These are phyloP conservation scores for Lolium multiflorum DNA, from an alignment of 176 grass and related monocot species.

Conservation along the genomic window DNA sequence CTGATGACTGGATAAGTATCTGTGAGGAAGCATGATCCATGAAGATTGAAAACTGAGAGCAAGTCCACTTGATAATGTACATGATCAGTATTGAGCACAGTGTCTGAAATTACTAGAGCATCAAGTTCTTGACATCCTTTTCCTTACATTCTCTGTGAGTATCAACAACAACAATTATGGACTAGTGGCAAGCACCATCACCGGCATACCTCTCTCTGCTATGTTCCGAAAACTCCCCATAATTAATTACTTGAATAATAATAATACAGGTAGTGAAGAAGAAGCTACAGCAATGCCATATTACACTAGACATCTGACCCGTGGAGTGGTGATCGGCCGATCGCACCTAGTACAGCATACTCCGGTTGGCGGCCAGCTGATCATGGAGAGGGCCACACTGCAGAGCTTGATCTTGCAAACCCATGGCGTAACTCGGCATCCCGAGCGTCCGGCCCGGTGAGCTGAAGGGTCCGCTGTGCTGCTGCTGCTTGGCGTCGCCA, in stretches of 20 bases:
- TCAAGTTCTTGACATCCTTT: conserved; percentile 44
- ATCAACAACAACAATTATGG: conserved; percentile 37
- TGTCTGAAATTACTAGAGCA: conserved; percentile 50
- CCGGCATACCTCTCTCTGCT: conserved; percentile 29
- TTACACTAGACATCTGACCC: conserved; percentile 49
- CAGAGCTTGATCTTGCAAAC: conserved; percentile 57
- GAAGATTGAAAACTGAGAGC: conserved; percentile 42
- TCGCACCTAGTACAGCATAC: conserved; percentile 45
- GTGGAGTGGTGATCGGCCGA: neutral
- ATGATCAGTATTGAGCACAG: conserved; percentile 35
- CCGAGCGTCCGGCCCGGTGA: conserved; percentile 42
- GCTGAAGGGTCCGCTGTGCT: conserved; percentile 33
- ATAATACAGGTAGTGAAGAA: conserved; percentile 49
- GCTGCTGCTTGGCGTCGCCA: conserved; percentile 35
- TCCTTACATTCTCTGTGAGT: conserved; percentile 34
- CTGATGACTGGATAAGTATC: conserved; percentile 36
- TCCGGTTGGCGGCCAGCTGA: conserved; percentile 36
- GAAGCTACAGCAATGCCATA: conserved; percentile 54
- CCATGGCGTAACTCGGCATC: conserved; percentile 42
- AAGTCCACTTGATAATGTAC: conserved; percentile 49
- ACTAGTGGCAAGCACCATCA: conserved; percentile 28
- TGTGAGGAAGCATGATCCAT: conserved; percentile 31
- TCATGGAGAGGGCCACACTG: conserved; percentile 56
- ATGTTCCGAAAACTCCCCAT: conserved; percentile 38
- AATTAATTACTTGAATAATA: conserved; percentile 64